Percentiles rank a stretch among this genome's conserved stretches.
Evolutionary conservation across 352 stramenopile species (phyloP).

Genomic region (Globisporangium apiculatum): DNA sequence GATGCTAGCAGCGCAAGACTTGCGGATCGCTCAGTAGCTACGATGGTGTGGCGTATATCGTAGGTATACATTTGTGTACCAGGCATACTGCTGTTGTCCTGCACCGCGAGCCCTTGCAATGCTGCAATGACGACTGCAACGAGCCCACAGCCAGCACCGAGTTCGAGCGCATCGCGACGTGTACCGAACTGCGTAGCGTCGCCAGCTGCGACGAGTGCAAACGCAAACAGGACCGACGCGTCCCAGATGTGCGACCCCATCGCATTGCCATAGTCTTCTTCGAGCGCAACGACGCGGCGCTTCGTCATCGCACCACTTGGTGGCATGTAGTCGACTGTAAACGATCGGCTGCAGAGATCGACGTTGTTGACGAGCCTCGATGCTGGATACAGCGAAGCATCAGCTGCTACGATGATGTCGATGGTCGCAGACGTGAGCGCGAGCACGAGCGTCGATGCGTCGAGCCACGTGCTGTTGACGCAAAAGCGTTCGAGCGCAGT

Average conservation of each 20-base stretch:
- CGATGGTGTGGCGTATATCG: slow-evolving; percentile 4
- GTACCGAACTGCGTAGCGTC: background rate
- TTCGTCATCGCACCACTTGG: too few relatives aligned
- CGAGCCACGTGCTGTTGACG: slow-evolving; percentile 21
- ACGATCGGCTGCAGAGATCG: background rate
- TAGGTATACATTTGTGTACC: too few relatives aligned
- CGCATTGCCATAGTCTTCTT: slow-evolving; percentile 55
- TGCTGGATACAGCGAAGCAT: background rate
- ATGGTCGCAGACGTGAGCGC: slow-evolving; percentile 25
- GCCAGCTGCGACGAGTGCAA: slow-evolving; percentile 18
- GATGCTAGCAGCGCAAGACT: slow-evolving; percentile 16
- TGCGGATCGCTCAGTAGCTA: slow-evolving; percentile 32
- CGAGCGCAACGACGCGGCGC: slow-evolving; percentile 14
- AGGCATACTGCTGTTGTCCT: background rate
- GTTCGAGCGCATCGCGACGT: slow-evolving; percentile 21
- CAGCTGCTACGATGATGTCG: slow-evolving; percentile 1
- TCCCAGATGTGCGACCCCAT: slow-evolving; percentile 72
- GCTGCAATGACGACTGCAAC: slow-evolving; percentile 26
- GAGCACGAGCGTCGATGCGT: slow-evolving; percentile 24
- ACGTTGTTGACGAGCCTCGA: background rate
- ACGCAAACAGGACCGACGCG: slow-evolving; percentile 44
- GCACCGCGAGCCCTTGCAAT: background rate
- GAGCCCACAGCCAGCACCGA: slow-evolving; percentile 44
- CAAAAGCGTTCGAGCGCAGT: slow-evolving; percentile 29
- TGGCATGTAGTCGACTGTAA: slow-evolving; percentile 1